Evolutionary conservation across 2,329 filamentous ascomycete genomes (phyloP).

Genomic region (Fusarium zealandicum): DNA sequence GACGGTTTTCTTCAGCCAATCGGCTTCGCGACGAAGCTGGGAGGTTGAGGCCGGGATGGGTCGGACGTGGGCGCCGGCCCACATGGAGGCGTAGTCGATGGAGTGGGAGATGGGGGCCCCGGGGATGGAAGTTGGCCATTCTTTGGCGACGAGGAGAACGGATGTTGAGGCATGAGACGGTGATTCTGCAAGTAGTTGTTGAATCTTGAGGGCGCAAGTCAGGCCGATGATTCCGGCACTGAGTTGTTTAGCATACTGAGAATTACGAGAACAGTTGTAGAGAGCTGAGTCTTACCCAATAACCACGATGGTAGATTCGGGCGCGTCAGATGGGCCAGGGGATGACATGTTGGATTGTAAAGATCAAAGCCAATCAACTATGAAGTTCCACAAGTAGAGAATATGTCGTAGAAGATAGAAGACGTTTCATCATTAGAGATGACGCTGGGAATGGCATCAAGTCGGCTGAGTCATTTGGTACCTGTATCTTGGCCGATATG

Average conservation of each 20-base stretch:
- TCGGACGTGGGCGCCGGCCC: slow-evolving; percentile 64
- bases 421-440: background rate
- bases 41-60: slow-evolving; percentile 53
- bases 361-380: too few relatives aligned
- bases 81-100: slow-evolving; percentile 61
- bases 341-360: slow-evolving; percentile 7
- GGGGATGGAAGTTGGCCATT: slow-evolving; percentile 48
- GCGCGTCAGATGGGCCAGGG: background rate
- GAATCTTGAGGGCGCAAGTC: slow-evolving; percentile 56
- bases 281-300: slow-evolving; percentile 34
- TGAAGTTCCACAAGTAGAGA: too few relatives aligned
- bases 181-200: slow-evolving; percentile 34
- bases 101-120: slow-evolving; percentile 43
- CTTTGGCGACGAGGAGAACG: slow-evolving; percentile 43
- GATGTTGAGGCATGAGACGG: background rate
- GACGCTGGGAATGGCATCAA: background rate
- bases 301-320: slow-evolving; percentile 38
- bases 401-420: too few relatives aligned
- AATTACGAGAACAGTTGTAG: fast-evolving
- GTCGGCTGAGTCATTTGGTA: background rate
- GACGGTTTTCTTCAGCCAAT: slow-evolving; percentile 43
- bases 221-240: slow-evolving; percentile 64
- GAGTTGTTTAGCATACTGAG: background rate
- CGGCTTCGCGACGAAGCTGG: slow-evolving; percentile 44
- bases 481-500: background rate